These are phyloP conservation scores for Coccinonectria pachysandricola DNA, from an alignment of 2,329 filamentous ascomycete genomes.

Conservation along the genomic window DNA sequence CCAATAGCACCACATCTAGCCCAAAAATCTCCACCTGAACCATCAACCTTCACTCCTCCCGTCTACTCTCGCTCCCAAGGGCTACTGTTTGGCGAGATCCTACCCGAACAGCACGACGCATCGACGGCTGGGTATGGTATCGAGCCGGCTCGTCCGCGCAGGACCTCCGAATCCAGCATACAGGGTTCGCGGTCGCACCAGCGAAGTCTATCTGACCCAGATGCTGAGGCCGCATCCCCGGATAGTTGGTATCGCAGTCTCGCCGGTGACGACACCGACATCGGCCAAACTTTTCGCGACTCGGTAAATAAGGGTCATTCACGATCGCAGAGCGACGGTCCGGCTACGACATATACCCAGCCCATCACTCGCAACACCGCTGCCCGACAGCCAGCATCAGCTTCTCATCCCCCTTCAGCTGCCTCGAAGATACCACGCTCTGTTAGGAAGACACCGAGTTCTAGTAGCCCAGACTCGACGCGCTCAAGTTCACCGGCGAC, in stretches of 20 bases:
- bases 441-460: constrained; percentile 34
- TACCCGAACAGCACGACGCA: constrained; percentile 45
- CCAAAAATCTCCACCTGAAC: constrained; percentile 23
- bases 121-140: constrained; percentile 52
- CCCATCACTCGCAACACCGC: constrained; percentile 24
- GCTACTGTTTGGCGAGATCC: constrained; percentile 67
- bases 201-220: constrained; percentile 45
- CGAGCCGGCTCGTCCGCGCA: constrained; percentile 38
- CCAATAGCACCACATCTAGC: constrained; percentile 25
- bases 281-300: constrained; percentile 11
- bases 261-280: constrained; percentile 15
- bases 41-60: constrained; percentile 23
- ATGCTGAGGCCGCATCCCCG: constrained; percentile 51
- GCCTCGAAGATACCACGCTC: constrained; percentile 37
- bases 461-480: constrained; percentile 40
- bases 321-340: constrained; percentile 53
- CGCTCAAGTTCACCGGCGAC: constrained; percentile 46
- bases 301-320: constrained; percentile 25
- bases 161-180: constrained; percentile 64
- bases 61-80: constrained; percentile 31
- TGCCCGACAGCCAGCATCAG: constrained; percentile 11
- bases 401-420: constrained; percentile 17
- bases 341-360: constrained; percentile 25
- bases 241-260: constrained; percentile 52
- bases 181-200: constrained; percentile 40